Evolutionary conservation across 1,139 yeast genomes (phyloP), one percentile per base, ranked within the genome.

Genomic region (Yamadazyma atmosphaerica): DNA sequence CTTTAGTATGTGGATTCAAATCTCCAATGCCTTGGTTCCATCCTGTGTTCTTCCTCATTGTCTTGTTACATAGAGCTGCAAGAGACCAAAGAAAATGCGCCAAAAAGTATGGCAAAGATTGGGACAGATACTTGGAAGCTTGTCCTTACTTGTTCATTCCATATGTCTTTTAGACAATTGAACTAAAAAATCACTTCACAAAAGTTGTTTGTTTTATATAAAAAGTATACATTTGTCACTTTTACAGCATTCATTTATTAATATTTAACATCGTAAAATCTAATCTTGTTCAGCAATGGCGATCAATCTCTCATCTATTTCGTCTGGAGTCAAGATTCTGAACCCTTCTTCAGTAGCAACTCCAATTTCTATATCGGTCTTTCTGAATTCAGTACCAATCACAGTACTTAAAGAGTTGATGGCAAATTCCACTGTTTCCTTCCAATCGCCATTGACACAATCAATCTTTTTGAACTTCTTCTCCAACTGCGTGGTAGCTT

Each of bases 1-100:
- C 94, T 8, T 72, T 92, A 46, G 77, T 83, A 47, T 88, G 97
- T 63, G 98, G 98, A 1, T 81, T 83, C 61, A 73, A 71, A 30
- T 86, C 96, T 4, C 87, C 92, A 36, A 79, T 92, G 71, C 96
- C 97, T 33, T 92, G 96, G 92, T 92, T 92, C 67, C 92, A 86
- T 79, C 98, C 98, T 2, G 68, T 74, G 26, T 92, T 92, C 71
- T 92, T 89, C 78, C 78, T 89, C 46, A 70, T 83, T 52, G 96
- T 89, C 46, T 79, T 92, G 60, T 64, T 84, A 37, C 98, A 92
- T 64, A 83, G 98, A 64, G 89, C 95, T 27, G 61, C 70, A 48
- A 83, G 98, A 66, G 98, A 92, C 66, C 78, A 82, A 49, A 76
- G 80, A 50, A 88, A 92, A 64, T 88, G 97, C 63, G 77, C 73